Conservation (phyloP, 208 protist genomes). For the Leishmania tarentolae region DNA sequence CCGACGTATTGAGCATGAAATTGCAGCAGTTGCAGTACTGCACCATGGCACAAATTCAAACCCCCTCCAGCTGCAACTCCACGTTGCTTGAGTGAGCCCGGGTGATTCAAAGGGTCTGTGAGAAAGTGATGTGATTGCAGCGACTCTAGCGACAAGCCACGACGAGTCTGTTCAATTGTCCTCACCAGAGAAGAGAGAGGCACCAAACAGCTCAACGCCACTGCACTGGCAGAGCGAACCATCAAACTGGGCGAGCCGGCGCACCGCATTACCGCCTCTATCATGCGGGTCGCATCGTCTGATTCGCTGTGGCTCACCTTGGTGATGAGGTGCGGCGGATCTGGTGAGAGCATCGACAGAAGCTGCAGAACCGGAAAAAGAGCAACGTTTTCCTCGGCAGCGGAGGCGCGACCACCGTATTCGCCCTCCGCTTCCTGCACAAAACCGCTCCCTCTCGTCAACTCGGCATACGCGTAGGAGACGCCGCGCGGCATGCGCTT, state of each 20-base stretch:
- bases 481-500: constrained; percentile 65
- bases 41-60: constrained; percentile 74
- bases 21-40: constrained; percentile 75
- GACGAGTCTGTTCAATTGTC: constrained; percentile 15
- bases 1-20: constrained; percentile 83
- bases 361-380: constrained; percentile 91
- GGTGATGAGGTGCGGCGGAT: constrained; percentile 48
- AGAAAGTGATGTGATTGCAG: not conserved
- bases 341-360: constrained; percentile 89
- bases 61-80: constrained; percentile 1
- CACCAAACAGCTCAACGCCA: constrained; percentile 80
- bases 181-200: constrained; percentile 23
- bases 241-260: constrained; percentile 67
- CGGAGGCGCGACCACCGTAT: not conserved
- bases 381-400: constrained; percentile 38
- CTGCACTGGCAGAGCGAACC: constrained; percentile 76
- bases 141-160: constrained; percentile 16
- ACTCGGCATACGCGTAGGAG: constrained; percentile 60
- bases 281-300: constrained; percentile 45
- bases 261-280: constrained; percentile 61
- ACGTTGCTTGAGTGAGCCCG: not conserved
- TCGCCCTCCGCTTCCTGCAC: constrained; percentile 7
- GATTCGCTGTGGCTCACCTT: constrained; percentile 23
- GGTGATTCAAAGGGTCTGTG: not conserved
- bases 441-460: constrained; percentile 26